Conservation (phyloP, 2,329 filamentous ascomycete genomes). For the Aspergillus awamori region DNA sequence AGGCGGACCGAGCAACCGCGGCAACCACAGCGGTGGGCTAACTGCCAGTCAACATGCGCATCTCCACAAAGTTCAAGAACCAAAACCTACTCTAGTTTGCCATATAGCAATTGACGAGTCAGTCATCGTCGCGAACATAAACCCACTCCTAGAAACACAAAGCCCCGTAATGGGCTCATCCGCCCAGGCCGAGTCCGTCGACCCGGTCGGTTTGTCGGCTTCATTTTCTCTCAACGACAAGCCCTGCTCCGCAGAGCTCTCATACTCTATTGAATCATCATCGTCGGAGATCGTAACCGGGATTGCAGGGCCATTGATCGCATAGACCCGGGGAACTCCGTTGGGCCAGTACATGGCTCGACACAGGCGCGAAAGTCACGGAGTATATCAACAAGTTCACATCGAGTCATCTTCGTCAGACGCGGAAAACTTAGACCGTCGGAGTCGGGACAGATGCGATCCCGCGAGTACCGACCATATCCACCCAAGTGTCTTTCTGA, state of each 20-base stretch:
- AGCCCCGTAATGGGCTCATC: slow-evolving; percentile 73
- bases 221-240: slow-evolving; percentile 31
- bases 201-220: slow-evolving; percentile 29
- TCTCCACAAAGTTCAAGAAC: slow-evolving; percentile 9
- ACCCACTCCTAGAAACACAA: slow-evolving; percentile 75
- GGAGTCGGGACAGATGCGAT: slow-evolving; percentile 24
- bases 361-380: slow-evolving; percentile 31
- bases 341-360: slow-evolving; percentile 55
- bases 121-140: slow-evolving; percentile 86
- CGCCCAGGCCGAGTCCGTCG: slow-evolving; percentile 43
- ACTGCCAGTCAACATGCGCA: slow-evolving; percentile 32
- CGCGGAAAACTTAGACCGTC: slow-evolving; percentile 25
- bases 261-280: slow-evolving; percentile 22
- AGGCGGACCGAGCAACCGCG: slow-evolving; percentile 76
- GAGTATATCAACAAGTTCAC: slow-evolving; percentile 33
- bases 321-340: slow-evolving; percentile 53
- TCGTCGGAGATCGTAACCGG: slow-evolving; percentile 32
- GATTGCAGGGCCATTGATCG: slow-evolving; percentile 49
- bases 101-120: slow-evolving; percentile 85
- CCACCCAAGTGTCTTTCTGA: slow-evolving; percentile 16
- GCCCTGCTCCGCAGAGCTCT: slow-evolving; percentile 24
- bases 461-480: slow-evolving; percentile 28
- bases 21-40: slow-evolving; percentile 89
- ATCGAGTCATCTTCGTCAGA: slow-evolving; percentile 42
- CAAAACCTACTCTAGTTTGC: slow-evolving; percentile 78